phyloP scores from a whole-genome alignment of 1,139 yeast species.

The Taiozyma sp. region DNA sequence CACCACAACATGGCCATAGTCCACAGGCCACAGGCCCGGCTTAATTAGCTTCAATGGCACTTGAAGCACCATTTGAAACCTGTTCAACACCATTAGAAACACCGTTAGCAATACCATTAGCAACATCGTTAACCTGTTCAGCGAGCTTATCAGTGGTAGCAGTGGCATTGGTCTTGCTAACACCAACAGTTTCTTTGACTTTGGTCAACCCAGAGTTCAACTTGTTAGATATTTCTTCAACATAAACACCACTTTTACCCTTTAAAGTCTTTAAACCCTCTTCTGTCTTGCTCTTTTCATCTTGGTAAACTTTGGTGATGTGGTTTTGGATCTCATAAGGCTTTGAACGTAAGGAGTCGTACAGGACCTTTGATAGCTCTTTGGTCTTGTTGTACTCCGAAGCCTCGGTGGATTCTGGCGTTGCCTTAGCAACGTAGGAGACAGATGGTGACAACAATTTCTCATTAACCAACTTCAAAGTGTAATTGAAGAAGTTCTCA shows the following conservation, averaged over 20 bases:
- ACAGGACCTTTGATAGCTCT: neutral
- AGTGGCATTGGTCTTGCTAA: neutral
- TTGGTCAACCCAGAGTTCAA: neutral
- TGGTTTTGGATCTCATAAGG: neutral
- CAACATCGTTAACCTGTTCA: neutral
- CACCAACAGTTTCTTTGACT: neutral
- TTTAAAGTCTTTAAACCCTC: neutral
- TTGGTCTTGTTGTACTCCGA: neutral
- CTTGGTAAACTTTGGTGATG: neutral
- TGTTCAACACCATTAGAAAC: neutral
- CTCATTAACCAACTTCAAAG: neutral
- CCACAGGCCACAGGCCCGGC: too few species aligned
- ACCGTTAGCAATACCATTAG: neutral
- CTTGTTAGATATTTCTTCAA: neutral
- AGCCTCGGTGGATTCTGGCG: neutral
- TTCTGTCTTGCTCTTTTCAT: neutral
- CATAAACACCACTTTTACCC: neutral
- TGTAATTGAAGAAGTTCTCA: neutral
- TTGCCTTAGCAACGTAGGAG: neutral
- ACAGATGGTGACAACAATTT: neutral
- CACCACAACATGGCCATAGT: too few species aligned
- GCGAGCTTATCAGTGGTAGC: neutral
- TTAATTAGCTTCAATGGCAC: neutral
- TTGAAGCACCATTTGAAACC: neutral
- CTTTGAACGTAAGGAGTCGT: neutral